Base-by-base conservation (phyloP, 768 basidiomycete genomes). In the Daedaleopsis nitida region DNA sequence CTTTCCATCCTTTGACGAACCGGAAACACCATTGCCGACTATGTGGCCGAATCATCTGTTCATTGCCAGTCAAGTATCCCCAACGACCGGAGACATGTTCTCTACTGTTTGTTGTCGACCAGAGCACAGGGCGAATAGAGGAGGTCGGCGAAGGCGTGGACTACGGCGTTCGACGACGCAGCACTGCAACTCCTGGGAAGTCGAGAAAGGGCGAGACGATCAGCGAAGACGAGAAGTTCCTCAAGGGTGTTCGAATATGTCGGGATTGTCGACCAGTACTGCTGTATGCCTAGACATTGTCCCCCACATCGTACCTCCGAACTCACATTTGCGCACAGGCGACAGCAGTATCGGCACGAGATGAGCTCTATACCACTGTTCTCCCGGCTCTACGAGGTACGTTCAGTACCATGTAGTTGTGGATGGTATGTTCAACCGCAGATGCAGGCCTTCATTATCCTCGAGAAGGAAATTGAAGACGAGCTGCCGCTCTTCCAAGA, bases 21-120 rank as follows among this genome's bases (percentile, higher is more conserved):
- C 86, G 96, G 14, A 96, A 96, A 75, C 96, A 98, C 67, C 96
- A 98, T 70, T 98, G 96, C 71, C 87, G 96, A 10, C 78, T 98
- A 14, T 98, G 96, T 66, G 96, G 96, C 0, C 81, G 88, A 57
- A 91, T 98, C 43, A 86, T 98, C 13, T 98, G 96, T 69, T 90
- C 95, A 1, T 80, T 97, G 5, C 93, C 94, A 0, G 78, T 87
- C 12, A 94, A 91, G 59, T 81, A 78, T 5, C 86, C 87, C 2
- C 84, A 86, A 66, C 84, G 94, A 21, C 81, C 80, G 1, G 78
- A 79, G 50, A 75, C 82, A 7, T 97, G 94, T 68, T 95, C 93
- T 0, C 75, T 89, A 6, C 78, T 97, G 35, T 92, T 97, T 68
- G 84, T 96, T 11, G 92, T 89, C n/a, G 93, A 98, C 68, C 80